These are phyloP conservation scores for Ophiostoma himal-ulmi DNA, from an alignment of 2,329 filamentous ascomycete genomes.

Conservation along the genomic window DNA sequence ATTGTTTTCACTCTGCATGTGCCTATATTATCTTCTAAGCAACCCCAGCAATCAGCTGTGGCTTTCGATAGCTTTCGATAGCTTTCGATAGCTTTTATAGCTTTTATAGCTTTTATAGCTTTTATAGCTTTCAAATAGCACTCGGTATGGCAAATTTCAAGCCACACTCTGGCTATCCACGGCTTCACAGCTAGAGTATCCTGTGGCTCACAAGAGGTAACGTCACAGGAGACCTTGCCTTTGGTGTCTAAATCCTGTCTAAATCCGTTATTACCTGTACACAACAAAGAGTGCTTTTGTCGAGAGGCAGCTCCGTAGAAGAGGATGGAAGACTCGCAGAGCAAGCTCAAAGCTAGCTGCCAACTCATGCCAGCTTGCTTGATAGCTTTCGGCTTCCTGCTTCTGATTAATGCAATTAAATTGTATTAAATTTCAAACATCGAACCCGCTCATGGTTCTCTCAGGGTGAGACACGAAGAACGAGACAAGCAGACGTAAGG, in stretches of 20 bases:
- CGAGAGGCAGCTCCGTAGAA: not conserved
- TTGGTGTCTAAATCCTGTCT: not conserved
- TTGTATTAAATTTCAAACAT: not conserved
- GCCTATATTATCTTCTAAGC: too few relatives aligned
- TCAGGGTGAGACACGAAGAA: not conserved
- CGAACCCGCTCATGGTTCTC: not conserved
- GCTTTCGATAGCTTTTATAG: too few relatives aligned
- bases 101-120: too few relatives aligned
- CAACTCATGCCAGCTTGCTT: constrained; percentile 8
- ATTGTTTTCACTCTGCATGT: too few relatives aligned
- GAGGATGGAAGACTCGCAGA: not conserved
- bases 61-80: too few relatives aligned
- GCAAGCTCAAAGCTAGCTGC: not conserved
- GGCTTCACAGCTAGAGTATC: not conserved
- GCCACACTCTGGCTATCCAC: not conserved
- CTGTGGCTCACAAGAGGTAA: not conserved
- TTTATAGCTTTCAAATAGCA: too few relatives aligned
- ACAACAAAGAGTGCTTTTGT: not conserved
- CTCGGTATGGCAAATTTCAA: not conserved
- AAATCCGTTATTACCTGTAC: not conserved
- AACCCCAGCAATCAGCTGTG: too few relatives aligned
- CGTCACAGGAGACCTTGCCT: not conserved
- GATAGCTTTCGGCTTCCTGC: not conserved
- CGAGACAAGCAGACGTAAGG: not conserved
- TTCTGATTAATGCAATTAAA: not conserved